Evolutionary conservation across 148 eudicot species (phyloP).

Genomic region (Bassia scoparia): DNA sequence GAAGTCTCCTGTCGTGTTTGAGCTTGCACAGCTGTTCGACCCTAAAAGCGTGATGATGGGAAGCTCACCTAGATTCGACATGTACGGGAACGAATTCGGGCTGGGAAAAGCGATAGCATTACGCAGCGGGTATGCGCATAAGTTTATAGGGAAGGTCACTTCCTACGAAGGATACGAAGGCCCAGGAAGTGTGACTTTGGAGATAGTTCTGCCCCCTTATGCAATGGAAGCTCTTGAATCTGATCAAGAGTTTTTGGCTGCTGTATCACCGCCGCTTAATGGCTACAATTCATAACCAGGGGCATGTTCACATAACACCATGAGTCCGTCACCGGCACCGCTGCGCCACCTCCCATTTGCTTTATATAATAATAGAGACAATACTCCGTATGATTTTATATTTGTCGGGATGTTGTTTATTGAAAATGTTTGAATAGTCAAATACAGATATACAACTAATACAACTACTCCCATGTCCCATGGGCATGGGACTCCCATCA

Average conservation of each 20-base stretch:
- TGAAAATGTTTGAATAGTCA: too few species aligned
- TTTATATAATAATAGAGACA: too few species aligned
- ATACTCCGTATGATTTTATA: too few species aligned
- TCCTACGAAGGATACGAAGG: slow-evolving; percentile 29
- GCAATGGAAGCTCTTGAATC: slow-evolving; percentile 26
- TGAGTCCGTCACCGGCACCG: too few species aligned
- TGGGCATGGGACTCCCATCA: too few species aligned
- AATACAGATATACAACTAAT: too few species aligned
- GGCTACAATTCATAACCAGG: neutral
- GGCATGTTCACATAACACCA: too few species aligned
- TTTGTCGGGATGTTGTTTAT: too few species aligned
- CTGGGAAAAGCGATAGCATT: slow-evolving; percentile 30
- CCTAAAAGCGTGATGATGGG: slow-evolving; percentile 17
- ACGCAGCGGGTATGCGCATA: slow-evolving; percentile 26
- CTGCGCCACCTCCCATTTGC: too few species aligned
- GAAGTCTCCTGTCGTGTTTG: slow-evolving; percentile 13
- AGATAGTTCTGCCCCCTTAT: slow-evolving; percentile 19
- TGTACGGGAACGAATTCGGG: slow-evolving; percentile 37
- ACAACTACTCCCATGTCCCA: too few species aligned
- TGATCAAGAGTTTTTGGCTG: slow-evolving; percentile 24
- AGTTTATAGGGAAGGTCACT: slow-evolving; percentile 27
- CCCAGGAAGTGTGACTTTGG: slow-evolving; percentile 30
- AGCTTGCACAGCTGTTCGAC: neutral
- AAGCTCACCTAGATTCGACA: slow-evolving; percentile 34
- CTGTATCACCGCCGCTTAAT: neutral